Evolutionary conservation across 2,329 filamentous ascomycete species (phyloP).

Genomic region (Metarhizium brunneum): DNA sequence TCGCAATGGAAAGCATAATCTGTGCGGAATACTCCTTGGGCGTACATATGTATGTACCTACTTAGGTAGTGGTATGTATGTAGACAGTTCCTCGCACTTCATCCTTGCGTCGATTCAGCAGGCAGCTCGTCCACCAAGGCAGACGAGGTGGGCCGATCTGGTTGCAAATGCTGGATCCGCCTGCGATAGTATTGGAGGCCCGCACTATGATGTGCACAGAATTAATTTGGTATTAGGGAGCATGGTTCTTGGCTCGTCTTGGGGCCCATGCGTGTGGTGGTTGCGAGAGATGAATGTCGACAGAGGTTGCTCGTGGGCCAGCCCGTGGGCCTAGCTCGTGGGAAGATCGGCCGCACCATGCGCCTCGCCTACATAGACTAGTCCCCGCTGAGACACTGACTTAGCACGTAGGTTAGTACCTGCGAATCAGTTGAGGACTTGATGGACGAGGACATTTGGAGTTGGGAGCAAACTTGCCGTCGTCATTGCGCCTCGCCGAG

Average conservation of each 20-base stretch:
- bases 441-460: no score
- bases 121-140: no score
- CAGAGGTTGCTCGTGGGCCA: neutral
- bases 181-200: neutral
- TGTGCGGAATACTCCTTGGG: neutral
- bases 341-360: neutral
- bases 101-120: neutral
- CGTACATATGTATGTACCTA: no score
- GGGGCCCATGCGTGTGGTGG: no score
- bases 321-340: neutral
- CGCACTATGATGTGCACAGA: neutral
- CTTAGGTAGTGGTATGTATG: no score
- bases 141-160: neutral
- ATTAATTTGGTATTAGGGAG: neutral
- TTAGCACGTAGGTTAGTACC: constrained; percentile 10
- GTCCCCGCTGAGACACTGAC: constrained; percentile 19
- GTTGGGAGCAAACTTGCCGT: constrained; percentile 4
- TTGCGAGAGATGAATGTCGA: no score
- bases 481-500: neutral
- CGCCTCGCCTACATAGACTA: neutral
- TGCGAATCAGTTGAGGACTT: no score
- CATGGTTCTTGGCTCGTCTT: neutral
- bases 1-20: neutral
- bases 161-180: neutral
- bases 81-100: neutral